Evolutionary conservation across 1,284 basidiomycete genomes (phyloP), one percentile per base, ranked within the genome.

Genomic region (Tilletia indica): DNA sequence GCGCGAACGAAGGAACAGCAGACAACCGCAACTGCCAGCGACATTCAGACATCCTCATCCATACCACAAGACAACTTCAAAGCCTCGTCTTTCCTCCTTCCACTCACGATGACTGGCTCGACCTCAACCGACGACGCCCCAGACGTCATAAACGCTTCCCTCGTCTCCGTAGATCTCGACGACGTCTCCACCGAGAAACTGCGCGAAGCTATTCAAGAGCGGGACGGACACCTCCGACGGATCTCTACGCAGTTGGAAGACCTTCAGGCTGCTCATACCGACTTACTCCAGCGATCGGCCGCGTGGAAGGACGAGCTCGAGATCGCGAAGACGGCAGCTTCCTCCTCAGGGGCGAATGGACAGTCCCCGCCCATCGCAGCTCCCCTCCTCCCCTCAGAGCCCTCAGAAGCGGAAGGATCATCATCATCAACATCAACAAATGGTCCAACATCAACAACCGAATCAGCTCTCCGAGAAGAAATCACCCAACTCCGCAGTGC

Each of bases 221-320:
- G 61, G 9, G 61, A 64, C 38, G 21, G 12, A 11, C 61, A 64
- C 9, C 38, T 64, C 61, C 4, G 14, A 16, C 31, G 36, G 19
- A 38, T 64, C 31, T n/a, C 34, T 39, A 11, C 61, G 2, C 16
- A 80, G 66, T 71, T 81, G 38, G 72, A 76, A 21, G 70, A 75
- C 21, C 74, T 79, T 68, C 77, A 76, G 69, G 71, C 77, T 0
- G 74, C 77, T 0, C 78, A 78, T 45, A 73, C 75, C 14, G 76
- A 80, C 45, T 68, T 81, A 1, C 64, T 77, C 2, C 76, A 78
- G 39, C 71, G 76, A 31, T 79, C 76, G 6, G 72, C 80, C 25
- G 75, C 78, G 49, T 80, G 79, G 78, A 74, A 78, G 63, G 75
- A 79, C 56, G 80, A 82, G 70, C 75, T 79, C 11, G 79, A 79